These are phyloP conservation scores for Angomonas deanei DNA, from an alignment of 208 protist species.

Conservation along the genomic window DNA sequence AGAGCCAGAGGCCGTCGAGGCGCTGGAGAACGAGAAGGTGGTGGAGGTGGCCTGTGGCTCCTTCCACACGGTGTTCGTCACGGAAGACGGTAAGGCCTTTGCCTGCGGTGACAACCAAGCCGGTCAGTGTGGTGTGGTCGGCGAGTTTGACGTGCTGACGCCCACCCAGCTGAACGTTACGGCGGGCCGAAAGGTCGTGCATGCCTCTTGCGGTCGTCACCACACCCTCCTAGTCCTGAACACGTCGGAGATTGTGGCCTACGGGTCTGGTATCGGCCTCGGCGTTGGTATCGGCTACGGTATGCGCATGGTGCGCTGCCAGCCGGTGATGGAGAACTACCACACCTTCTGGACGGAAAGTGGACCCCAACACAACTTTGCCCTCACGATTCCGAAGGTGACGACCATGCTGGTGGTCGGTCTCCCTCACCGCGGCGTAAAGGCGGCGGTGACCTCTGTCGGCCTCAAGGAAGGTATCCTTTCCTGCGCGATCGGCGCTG, in stretches of 20 bases:
- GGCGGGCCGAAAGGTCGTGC: conserved; percentile 34
- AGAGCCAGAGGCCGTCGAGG: conserved; percentile 28
- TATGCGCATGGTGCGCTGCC: conserved; percentile 54
- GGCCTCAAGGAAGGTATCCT: conserved; percentile 65
- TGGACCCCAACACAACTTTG: conserved; percentile 56
- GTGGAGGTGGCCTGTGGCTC: conserved; percentile 67
- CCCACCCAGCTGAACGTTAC: conserved; percentile 40
- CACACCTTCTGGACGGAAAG: conserved; percentile 41
- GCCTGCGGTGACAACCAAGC: conserved; percentile 73
- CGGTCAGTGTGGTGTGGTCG: conserved; percentile 69
- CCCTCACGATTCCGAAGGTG: conserved; percentile 53
- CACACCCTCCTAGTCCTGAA: conserved; percentile 63
- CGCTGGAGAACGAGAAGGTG: conserved; percentile 27
- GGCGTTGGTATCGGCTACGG: conserved; percentile 63
- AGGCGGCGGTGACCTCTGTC: conserved; percentile 21
- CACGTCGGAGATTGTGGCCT: conserved; percentile 62
- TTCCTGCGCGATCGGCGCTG: conserved; percentile 50
- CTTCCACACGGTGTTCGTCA: conserved; percentile 77
- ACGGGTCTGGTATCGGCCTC: conserved; percentile 58
- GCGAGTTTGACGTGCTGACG: conserved; percentile 30
- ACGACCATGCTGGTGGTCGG: conserved; percentile 62
- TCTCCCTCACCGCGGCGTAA: conserved; percentile 53
- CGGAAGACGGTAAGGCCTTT: conserved; percentile 42
- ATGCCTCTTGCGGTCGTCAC: conserved; percentile 57
- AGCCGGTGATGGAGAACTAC: conserved; percentile 62